Base-by-base conservation (phyloP, 371 early-diverging fungal species). In the Actinomortierella ambigua region DNA sequence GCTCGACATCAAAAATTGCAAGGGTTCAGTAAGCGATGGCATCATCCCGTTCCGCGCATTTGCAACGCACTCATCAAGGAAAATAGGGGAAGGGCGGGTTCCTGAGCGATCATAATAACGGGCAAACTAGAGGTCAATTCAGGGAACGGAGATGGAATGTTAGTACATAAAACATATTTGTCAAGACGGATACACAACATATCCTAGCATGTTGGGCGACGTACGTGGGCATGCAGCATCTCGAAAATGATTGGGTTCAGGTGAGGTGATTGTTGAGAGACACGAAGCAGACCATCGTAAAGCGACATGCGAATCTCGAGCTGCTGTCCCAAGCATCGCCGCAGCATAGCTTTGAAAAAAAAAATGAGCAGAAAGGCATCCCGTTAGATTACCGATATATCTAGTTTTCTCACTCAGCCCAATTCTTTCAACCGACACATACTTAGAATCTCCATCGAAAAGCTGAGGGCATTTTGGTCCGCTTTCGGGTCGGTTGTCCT, bases 311-410 rank as follows among this genome's bases (percentile, higher is more conserved):
- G 79, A 26, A 88, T 75, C 50, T 86, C 80, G 20, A 69, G 63
- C 53, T 86, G 88, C 54, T 86, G 86, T 50, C 79, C 82, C 50
- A 86, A 79, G 49, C 86, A 86, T 46, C 85, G 76, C 13, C 88
- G 77, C 24, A 88, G 48, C 43, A 83, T 75, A 29, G 86, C 9
- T 29, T 7, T 9, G 34, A 41, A 48, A 27, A 9, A 28, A 18
- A 22, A 14, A 18, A 29, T 20, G 2, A 20, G 18, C 11, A 5
- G 13, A 11, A 39, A 1, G 4, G 29, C 14, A 26, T 5, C 29
- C 15, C 29, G 43, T 13, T 24, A 50, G 22, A 55, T 41, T 17
- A 53, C 17, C 27, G 26, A 39, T 23, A 20, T n/a, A 17, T 29
- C 8, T n/a, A 44, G n/a, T 14, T 29, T 39, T 20, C 47, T 22